Base-by-base conservation (phyloP, 148 eudicot genomes). In the Pouteria glomerata region DNA sequence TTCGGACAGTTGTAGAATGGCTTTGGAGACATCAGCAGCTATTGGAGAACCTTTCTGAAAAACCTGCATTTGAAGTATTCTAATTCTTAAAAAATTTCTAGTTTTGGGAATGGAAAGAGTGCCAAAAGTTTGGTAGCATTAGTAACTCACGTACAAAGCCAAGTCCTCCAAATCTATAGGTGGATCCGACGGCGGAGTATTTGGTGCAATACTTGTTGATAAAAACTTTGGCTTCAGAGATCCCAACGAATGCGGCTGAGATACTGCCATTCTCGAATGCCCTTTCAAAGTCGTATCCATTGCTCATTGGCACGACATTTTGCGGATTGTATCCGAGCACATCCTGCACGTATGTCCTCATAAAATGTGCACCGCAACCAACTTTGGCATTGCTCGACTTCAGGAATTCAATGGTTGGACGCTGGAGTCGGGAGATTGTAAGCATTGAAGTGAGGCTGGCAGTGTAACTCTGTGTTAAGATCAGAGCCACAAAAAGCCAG, bases 391-490 rank as follows among this genome's bases (percentile, higher is more conserved):
- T 68, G 41, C 11, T 48, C 13, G 0, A 27, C 26, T 35, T 74
- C 16, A 68, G 50, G n/a, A n/a, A n/a, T n/a, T n/a, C n/a, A n/a
- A n/a, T n/a, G 55, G 18, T 59, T 1, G 73, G 73, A 7, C 34
- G 26, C 0, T n/a, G n/a, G n/a, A 75, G 73, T 14, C 35, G 41
- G 24, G 61, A 44, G 27, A 59, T 44, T 2, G 81, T 83, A 23
- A 83, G 81, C 77, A 77, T 77, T 59, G 86, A 83, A 11, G 86
- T 34, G n/a, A 80, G 77, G 37, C 68, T 77, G 7, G 84, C 84
- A 8, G 77, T 75, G 64, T 77, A 80, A 44, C 83, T 80, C 53
- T 64, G 69, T 0, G 75, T 72, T 13, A 83, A 30, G 16, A 75
- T 31, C 18, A 80, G 11, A n/a, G 63, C 79, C 26, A 80, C 45